Base-by-base conservation (phyloP, 2,329 filamentous ascomycete species). In the Beauveria asiatica region DNA sequence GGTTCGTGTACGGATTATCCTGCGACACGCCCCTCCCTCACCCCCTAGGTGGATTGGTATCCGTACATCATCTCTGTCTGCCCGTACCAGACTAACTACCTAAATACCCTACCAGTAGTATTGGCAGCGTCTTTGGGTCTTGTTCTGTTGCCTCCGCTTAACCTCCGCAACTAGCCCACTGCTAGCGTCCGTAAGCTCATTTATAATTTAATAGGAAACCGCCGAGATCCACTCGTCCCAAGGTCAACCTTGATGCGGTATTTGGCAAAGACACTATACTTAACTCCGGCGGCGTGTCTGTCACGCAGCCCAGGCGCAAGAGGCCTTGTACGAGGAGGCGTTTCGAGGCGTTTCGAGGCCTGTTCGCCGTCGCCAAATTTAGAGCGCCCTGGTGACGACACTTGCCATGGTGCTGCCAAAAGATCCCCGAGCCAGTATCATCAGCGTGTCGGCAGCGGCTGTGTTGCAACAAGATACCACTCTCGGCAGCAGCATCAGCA, bases 111-210 rank as follows among this genome's bases (percentile, higher is more conserved):
- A 30, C 37, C 49, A 19, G 25, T 16, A 37, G 19, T 54, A 9
- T 39, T 46, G 53, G 25, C 30, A 33, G 30, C 11, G 41, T 27
- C 39, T 46, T 56, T 44, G 42, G 27, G 44, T 19, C 54, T 17
- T 39, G 25, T 10, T 17, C 11, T 37, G 48, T 58, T 48, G 56
- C 56, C 56, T 58, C 48, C 56, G 56, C 56, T 58, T 48, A 58
- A 58, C 56, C 39, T 58, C 56, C 56, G 39, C 48, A 58, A 48
- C 46, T 58, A 51, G 56, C 39, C 3, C 37, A 39, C 19, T 16
- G 27, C 21, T 58, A 33, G 30, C 39, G 37, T 54, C 51, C 21
- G 51, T 44, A 54, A 4, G 23, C 56, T 51, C 56, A 33, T 52
- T 58, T 58, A 33, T 51, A 48, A 33, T 52, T 58, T 58, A 33